phyloP scores from a whole-genome alignment of 202 grass and related monocot species.

The Carex arenaria region DNA sequence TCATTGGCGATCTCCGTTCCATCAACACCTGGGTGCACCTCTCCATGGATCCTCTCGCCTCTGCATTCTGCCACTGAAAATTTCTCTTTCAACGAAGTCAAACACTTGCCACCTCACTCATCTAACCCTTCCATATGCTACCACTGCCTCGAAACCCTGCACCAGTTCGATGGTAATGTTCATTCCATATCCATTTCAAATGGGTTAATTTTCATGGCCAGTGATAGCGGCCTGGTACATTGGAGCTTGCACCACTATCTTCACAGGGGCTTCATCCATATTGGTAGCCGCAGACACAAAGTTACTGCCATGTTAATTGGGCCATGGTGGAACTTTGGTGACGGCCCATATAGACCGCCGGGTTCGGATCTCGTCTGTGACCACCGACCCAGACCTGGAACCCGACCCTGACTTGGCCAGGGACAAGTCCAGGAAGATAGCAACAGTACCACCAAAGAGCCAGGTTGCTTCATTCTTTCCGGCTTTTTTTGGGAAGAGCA shows the following conservation, averaged over 20 bases:
- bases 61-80: conserved; percentile 19
- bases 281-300: conserved; percentile 38
- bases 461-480: conserved; percentile 1
- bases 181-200: conserved; percentile 55
- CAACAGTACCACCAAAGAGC: too few species aligned
- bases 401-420: too few species aligned
- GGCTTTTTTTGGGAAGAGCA: conserved; percentile 11
- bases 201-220: too few species aligned
- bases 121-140: conserved; percentile 53
- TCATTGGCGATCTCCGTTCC: conserved; percentile 23
- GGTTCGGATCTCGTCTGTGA: too few species aligned
- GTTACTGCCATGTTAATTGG: conserved; percentile 37
- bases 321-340: conserved; percentile 59
- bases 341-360: conserved; percentile 38
- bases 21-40: conserved; percentile 20
- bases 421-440: too few species aligned
- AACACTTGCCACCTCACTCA: conserved; percentile 26
- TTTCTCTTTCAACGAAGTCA: background rate
- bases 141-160: conserved; percentile 72
- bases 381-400: too few species aligned
- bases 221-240: too few species aligned
- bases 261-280: conserved; percentile 67
- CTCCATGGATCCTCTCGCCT: conserved; percentile 74
- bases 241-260: conserved; percentile 45
- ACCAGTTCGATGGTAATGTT: conserved; percentile 72